These are phyloP conservation scores for Russula foetens DNA, from an alignment of 768 basidiomycete genomes.

Conservation along the genomic window DNA sequence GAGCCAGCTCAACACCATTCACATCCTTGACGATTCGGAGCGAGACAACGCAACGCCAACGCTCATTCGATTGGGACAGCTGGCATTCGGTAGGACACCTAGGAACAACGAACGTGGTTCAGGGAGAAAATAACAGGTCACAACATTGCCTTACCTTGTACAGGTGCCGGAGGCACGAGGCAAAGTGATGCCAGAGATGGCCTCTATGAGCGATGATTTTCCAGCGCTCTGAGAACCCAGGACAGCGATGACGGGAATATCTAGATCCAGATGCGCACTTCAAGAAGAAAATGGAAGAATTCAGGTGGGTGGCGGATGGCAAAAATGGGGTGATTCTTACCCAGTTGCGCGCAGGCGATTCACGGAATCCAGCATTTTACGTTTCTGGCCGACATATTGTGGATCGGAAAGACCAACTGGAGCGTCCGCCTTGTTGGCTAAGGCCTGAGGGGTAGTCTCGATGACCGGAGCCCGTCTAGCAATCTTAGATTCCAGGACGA, in stretches of 20 bases:
- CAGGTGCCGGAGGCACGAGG: constrained; percentile 68
- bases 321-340: constrained; percentile 28
- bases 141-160: constrained; percentile 42
- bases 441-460: constrained; percentile 68
- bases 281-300: neutral
- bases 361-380: constrained; percentile 48
- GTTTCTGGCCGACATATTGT: constrained; percentile 32
- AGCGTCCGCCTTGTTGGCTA: neutral
- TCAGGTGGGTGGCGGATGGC: neutral
- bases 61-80: constrained; percentile 22
- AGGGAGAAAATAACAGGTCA: neutral
- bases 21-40: constrained; percentile 26
- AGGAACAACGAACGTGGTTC: neutral
- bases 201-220: constrained; percentile 71
- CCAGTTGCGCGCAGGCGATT: constrained; percentile 57
- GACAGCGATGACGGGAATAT: constrained; percentile 66
- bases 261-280: constrained; percentile 63
- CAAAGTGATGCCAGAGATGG: constrained; percentile 63
- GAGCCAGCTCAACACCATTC: constrained; percentile 8
- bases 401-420: constrained; percentile 50
- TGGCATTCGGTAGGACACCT: constrained; percentile 35
- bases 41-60: constrained; percentile 31
- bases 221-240: constrained; percentile 71
- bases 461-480: constrained; percentile 75
- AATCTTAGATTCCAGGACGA: constrained; percentile 63